Conservation (phyloP, 2,329 filamentous ascomycete genomes). For the Colletotrichum euphorbiae region DNA sequence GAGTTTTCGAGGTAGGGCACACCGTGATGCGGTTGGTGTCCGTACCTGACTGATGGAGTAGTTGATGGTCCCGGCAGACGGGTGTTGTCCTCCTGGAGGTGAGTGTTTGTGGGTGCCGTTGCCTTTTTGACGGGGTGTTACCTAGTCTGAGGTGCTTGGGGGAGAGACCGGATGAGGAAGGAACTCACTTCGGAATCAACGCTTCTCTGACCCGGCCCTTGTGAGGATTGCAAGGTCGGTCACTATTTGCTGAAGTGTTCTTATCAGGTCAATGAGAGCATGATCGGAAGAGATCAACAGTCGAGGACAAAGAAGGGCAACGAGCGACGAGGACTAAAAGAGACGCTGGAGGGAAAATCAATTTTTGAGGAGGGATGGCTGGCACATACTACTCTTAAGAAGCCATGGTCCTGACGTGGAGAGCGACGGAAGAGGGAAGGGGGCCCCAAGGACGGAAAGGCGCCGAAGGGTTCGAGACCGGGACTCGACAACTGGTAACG, state of each 20-base stretch:
- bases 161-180: background rate
- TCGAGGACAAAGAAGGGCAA: constrained; percentile 26
- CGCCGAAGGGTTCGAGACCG: constrained; percentile 29
- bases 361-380: constrained; percentile 7
- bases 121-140: constrained; percentile 20
- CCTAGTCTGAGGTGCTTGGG: background rate
- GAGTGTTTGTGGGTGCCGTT: background rate
- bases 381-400: constrained; percentile 22
- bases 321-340: constrained; percentile 1
- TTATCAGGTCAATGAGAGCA: constrained; percentile 35
- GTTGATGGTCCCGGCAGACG: background rate
- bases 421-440: constrained; percentile 35
- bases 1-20: background rate
- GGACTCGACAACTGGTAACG: constrained; percentile 21
- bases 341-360: constrained; percentile 3
- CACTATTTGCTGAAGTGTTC: background rate
- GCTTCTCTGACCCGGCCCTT: background rate
- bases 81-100: background rate
- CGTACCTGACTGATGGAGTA: background rate
- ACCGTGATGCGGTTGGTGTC: background rate
- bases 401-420: background rate
- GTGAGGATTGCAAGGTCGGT: background rate
- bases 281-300: constrained; percentile 30
- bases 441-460: constrained; percentile 15
- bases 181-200: background rate